Percentiles rank a stretch among this genome's conserved stretches.
These are phyloP conservation scores for Candolleomyces efflorescens DNA, from an alignment of 768 basidiomycete species.

Conservation along the genomic window DNA sequence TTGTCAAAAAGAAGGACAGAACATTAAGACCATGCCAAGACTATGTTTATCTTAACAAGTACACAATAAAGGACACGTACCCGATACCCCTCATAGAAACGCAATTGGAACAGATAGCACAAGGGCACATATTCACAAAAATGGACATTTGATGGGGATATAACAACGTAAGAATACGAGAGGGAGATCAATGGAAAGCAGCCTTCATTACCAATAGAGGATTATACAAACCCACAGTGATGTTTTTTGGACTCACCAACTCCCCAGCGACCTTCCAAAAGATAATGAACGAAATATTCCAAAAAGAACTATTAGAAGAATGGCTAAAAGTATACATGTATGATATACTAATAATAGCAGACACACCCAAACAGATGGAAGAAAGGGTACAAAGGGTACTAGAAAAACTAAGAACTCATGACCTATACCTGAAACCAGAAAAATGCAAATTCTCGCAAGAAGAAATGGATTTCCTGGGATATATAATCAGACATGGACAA, in stretches of 20 bases:
- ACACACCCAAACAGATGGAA: background rate
- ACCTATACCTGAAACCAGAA: too few relatives aligned
- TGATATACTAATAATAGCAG: background rate
- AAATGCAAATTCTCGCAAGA: too few relatives aligned
- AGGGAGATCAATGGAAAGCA: too few relatives aligned
- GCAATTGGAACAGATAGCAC: too few relatives aligned
- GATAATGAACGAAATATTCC: background rate
- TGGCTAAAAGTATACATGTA: background rate
- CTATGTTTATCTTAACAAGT: slow-evolving; percentile 26
- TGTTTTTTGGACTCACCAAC: too few relatives aligned
- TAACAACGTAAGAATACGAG: too few relatives aligned
- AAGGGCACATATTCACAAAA: too few relatives aligned
- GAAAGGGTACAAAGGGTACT: slow-evolving; percentile 11
- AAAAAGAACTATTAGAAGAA: background rate
- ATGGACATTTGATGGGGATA: too few relatives aligned
- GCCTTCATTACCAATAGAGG: too few relatives aligned
- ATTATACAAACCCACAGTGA: too few relatives aligned
- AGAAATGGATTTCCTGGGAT: slow-evolving; percentile 23
- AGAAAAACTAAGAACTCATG: slow-evolving; percentile 18
- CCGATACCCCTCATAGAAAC: slow-evolving; percentile 18
- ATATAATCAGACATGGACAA: slow-evolving; percentile 19
- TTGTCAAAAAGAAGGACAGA: slow-evolving; percentile 15
- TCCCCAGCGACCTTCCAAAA: background rate
- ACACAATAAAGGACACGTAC: slow-evolving; percentile 26
- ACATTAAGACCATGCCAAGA: slow-evolving; percentile 22